Percentiles rank a stretch among this genome's conserved stretches.
Conservation (phyloP, 1,284 basidiomycete genomes). For the Cutaneotrichosporon mucoides region DNA sequence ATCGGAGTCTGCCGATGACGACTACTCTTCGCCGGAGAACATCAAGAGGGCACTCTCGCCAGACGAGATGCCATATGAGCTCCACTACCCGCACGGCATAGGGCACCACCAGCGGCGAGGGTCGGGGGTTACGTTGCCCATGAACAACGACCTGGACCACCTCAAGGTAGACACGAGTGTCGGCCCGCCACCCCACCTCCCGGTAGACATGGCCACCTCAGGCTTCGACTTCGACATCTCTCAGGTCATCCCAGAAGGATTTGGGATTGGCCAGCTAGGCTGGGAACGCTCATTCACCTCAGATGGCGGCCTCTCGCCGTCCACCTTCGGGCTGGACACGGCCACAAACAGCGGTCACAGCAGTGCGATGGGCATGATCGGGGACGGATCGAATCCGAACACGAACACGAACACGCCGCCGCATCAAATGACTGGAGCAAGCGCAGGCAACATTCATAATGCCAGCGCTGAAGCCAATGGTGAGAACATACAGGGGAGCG, state of each 20-base stretch:
- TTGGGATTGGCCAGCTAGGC: constrained; percentile 10
- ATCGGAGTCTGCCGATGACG: constrained; percentile 9
- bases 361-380: background rate
- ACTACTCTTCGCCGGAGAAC: constrained; percentile 5
- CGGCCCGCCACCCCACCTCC: no score
- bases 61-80: background rate
- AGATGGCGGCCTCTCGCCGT: background rate
- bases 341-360: background rate
- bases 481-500: background rate
- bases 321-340: background rate
- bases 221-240: constrained; percentile 7
- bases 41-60: background rate
- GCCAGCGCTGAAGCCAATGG: constrained; percentile 22
- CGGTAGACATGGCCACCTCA: background rate
- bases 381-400: background rate
- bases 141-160: background rate
- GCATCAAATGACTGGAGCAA: background rate
- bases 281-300: constrained; percentile 12
- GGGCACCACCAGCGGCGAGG: no score
- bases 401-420: background rate
- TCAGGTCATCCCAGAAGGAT: constrained; percentile 13
- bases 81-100: background rate
- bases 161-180: no score
- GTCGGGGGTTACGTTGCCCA: background rate
- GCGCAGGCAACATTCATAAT: constrained; percentile 1